phyloP scores from a whole-genome alignment of 805 yeast species.

The Saccharomyces paradoxus region DNA sequence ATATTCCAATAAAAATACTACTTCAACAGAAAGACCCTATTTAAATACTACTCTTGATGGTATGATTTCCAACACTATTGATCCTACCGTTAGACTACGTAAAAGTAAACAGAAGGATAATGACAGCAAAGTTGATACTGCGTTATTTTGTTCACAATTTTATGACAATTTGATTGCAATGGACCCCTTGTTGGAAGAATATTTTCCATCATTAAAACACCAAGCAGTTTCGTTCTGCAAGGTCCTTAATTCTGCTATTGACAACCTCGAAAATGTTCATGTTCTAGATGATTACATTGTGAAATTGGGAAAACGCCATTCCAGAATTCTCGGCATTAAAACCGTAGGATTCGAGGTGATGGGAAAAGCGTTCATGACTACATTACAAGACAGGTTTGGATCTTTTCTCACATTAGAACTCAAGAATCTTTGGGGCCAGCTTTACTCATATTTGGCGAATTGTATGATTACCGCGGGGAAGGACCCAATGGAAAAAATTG shows the following conservation, averaged over 20 bases:
- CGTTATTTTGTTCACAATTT: slow-evolving; percentile 68
- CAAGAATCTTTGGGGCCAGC: slow-evolving; percentile 63
- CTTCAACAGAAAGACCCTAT: neutral
- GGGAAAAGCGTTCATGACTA: slow-evolving; percentile 65
- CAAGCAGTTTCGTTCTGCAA: slow-evolving; percentile 80
- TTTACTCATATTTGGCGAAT: slow-evolving; percentile 62
- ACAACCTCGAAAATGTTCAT: slow-evolving; percentile 51
- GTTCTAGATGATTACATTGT: slow-evolving; percentile 51
- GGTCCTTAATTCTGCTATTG: slow-evolving; percentile 59
- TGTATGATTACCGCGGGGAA: slow-evolving; percentile 46
- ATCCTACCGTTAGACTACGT: neutral
- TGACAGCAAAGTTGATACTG: slow-evolving; percentile 28
- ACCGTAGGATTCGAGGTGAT: slow-evolving; percentile 57
- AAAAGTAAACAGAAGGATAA: neutral
- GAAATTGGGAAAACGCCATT: slow-evolving; percentile 64
- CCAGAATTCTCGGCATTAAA: slow-evolving; percentile 67
- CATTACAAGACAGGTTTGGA: slow-evolving; percentile 58
- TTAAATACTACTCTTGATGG: neutral
- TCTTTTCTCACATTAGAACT: slow-evolving; percentile 46
- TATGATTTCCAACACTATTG: neutral
- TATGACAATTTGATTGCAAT: slow-evolving; percentile 58
- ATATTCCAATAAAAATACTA: neutral
- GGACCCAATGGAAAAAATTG: slow-evolving; percentile 24
- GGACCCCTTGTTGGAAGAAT: slow-evolving; percentile 51
- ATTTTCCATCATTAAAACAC: slow-evolving; percentile 68